A percentile compares a stretch with the other conserved stretches of the same genome.
Evolutionary conservation across 2,329 filamentous ascomycete genomes (phyloP).

Genomic region (Arthrobotrys sinensis): DNA sequence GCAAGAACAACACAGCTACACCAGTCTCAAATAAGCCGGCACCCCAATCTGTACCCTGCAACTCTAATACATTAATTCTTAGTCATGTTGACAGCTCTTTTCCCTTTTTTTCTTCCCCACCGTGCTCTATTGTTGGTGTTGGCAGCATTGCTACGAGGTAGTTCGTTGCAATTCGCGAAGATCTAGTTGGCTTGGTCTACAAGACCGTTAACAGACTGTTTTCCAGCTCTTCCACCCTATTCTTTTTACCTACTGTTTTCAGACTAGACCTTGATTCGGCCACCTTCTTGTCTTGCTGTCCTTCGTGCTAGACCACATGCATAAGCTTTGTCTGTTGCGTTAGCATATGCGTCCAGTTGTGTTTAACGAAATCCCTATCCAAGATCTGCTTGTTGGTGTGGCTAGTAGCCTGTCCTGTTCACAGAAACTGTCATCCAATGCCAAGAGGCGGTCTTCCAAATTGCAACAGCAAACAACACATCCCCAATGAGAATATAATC

Average conservation of each 20-base stretch:
- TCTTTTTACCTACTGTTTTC: conserved; percentile 12
- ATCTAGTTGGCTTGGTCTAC: conserved; percentile 7
- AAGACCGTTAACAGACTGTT: conserved; percentile 8
- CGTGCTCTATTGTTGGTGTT: neutral
- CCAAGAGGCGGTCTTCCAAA: neutral
- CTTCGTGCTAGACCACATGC: conserved; percentile 9
- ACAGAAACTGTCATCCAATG: conserved; percentile 8
- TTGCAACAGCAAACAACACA: conserved; percentile 11
- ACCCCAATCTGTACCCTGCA: conserved; percentile 12
- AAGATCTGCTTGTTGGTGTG: conserved; percentile 1
- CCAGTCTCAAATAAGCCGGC: conserved; percentile 11
- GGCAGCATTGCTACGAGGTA: neutral
- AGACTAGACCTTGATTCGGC: conserved; percentile 1
- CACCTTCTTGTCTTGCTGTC: neutral
- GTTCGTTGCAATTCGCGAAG: conserved; percentile 15
- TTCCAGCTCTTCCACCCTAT: conserved; percentile 10
- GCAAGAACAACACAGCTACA: neutral
- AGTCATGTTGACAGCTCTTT: neutral
- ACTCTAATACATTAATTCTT: conserved; percentile 11
- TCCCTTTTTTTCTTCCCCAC: neutral
- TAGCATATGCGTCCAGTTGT: conserved; percentile 7
- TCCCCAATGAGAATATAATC: conserved; percentile 2
- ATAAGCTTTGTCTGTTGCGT: conserved; percentile 5
- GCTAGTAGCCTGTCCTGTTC: conserved; percentile 8
- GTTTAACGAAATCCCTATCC: conserved; percentile 2